Conservation (phyloP, 805 yeast species). For the Candida pseudofarinosa region DNA sequence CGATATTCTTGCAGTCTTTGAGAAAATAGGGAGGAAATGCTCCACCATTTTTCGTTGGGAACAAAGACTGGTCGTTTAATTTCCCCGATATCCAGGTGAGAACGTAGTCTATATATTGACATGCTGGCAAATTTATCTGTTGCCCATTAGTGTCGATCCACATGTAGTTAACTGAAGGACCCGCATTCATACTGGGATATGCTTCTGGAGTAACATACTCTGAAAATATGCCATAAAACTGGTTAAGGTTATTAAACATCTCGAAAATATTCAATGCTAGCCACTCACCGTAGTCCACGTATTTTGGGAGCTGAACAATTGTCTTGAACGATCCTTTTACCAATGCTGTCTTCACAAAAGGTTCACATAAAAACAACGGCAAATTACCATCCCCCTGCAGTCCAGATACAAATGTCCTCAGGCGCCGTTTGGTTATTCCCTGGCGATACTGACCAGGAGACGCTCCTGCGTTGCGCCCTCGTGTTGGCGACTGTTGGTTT, state of each 20-base stretch:
- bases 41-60: slow-evolving; percentile 86
- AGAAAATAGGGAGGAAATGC: slow-evolving; percentile 86
- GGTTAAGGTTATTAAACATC: slow-evolving; percentile 77
- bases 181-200: slow-evolving; percentile 94
- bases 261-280: slow-evolving; percentile 90
- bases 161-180: slow-evolving; percentile 82
- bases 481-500: slow-evolving; percentile 17
- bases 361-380: slow-evolving; percentile 83
- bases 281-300: slow-evolving; percentile 96
- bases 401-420: slow-evolving; percentile 5
- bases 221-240: slow-evolving; percentile 84
- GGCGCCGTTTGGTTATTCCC: slow-evolving; percentile 10
- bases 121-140: slow-evolving; percentile 83
- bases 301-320: slow-evolving; percentile 90
- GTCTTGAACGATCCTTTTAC: slow-evolving; percentile 97
- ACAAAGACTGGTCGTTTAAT: slow-evolving; percentile 81
- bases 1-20: slow-evolving; percentile 80
- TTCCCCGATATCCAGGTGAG: slow-evolving; percentile 86
- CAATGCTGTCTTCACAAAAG: slow-evolving; percentile 87
- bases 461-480: slow-evolving; percentile 11
- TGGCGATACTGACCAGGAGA: slow-evolving; percentile 9
- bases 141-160: slow-evolving; percentile 83
- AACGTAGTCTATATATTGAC: slow-evolving; percentile 88
- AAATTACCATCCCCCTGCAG: slow-evolving; percentile 8
- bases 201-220: slow-evolving; percentile 89